phyloP scores from a whole-genome alignment of 202 grass and related monocot genomes.

The Schoenoplectus tabernaemontani region DNA sequence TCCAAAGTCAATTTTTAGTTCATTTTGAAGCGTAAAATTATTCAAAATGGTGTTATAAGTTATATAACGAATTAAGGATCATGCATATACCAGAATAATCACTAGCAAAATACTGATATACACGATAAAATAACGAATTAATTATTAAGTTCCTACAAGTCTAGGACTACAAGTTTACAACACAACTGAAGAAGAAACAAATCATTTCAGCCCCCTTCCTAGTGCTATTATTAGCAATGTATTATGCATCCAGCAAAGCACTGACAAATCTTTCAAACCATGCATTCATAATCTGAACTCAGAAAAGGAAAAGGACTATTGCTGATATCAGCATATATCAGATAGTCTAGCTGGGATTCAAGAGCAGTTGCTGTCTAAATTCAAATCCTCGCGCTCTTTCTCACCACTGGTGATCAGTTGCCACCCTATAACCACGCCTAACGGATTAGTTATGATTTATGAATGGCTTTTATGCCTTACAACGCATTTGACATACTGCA shows the following conservation, averaged over 20 bases:
- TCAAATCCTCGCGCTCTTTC: not conserved
- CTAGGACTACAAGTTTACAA: not conserved
- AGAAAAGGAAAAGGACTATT: not conserved
- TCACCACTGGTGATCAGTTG: not conserved
- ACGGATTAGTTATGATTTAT: not conserved
- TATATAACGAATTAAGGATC: no score
- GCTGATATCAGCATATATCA: not conserved
- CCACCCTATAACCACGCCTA: not conserved
- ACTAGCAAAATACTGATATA: no score
- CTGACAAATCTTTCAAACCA: not conserved
- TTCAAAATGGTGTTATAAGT: no score
- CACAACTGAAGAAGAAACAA: not conserved
- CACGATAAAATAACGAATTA: no score
- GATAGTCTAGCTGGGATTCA: not conserved
- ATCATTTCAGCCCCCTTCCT: not conserved
- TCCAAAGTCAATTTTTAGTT: no score
- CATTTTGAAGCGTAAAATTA: no score
- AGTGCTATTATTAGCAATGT: not conserved
- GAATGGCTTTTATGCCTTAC: not conserved
- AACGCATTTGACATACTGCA: constrained; percentile 5
- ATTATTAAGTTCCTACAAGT: not conserved
- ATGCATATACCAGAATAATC: no score
- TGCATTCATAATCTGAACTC: not conserved
- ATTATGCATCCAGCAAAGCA: not conserved
- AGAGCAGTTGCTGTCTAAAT: not conserved